Base-by-base conservation (phyloP, 1,284 basidiomycete species). In the Tilletia walkeri region DNA sequence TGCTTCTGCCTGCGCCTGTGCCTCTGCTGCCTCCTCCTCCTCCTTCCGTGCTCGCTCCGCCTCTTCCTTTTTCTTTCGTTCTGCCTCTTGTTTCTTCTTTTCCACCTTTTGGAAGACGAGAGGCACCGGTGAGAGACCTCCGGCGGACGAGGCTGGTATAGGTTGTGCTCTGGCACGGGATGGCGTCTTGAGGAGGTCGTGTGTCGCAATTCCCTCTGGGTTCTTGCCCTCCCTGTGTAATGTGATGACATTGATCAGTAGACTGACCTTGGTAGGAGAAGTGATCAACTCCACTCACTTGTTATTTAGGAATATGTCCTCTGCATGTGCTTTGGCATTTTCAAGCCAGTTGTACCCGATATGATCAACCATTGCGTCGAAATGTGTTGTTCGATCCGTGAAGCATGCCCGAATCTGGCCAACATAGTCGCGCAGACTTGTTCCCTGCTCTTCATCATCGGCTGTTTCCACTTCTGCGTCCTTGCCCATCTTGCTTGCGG, bases 71-170 rank as follows among this genome's bases (percentile, higher is more conserved):
- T 56, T 20, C 20, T 56, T 12, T 24, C 12, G 20, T 12, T 5
- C 24, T 30, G 54, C 54, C 10, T 56, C 20, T 24, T 56, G 24
- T 4, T 34, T 12, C 24, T 56, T 20, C 24, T 56, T 20, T 18
- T 53, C 50, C 50, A 24, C 50, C 7, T 18, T 53, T 24, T 53
- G 50, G 54, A 56, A 34, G 54, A 34, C 54, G 54, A 30, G 54
- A 3, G 24, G 54, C 3, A 30, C 24, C 34, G 54, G 54, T 14
- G 54, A 56, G 20, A 56, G 54, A 34, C 16, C n/a, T 30, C 24
- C 54, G 54, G 18, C 54, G 18, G 54, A 56, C 5, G 54, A 56
- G 24, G 54, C 14, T 14, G 20, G 24, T 30, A 12, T n/a, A 24
- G 20, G n/a, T 14, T 12, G 20, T 30, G 54, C 34, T 30, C 54